Evolutionary conservation across 1,139 yeast genomes (phyloP).

Genomic region (Saccharomyces hybrid): DNA sequence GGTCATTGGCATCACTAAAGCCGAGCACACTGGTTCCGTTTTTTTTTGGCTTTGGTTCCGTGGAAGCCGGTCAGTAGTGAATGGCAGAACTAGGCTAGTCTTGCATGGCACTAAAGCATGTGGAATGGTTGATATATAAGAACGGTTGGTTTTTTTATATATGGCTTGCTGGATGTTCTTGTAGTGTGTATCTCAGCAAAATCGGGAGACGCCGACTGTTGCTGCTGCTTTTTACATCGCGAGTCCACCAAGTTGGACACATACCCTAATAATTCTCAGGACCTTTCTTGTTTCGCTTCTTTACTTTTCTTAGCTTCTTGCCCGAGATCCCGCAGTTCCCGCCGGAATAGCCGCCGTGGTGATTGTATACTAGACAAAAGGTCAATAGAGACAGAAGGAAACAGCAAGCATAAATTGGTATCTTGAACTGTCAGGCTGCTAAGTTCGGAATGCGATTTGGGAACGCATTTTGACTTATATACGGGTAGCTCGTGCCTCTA

Average conservation of each 20-base stretch:
- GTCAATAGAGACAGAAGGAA: background rate
- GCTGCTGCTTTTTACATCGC: background rate
- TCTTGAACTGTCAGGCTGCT: background rate
- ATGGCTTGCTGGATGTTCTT: background rate
- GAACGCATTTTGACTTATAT: too few relatives aligned
- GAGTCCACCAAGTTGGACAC: background rate
- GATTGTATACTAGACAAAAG: background rate
- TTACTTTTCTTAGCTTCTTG: background rate
- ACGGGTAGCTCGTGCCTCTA: too few relatives aligned
- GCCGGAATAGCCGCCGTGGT: background rate
- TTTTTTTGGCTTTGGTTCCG: background rate
- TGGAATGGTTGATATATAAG: background rate
- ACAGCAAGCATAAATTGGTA: background rate
- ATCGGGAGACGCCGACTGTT: background rate
- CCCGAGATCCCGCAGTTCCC: background rate
- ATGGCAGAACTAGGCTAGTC: background rate
- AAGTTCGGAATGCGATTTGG: too few relatives aligned
- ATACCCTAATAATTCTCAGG: background rate
- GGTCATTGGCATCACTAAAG: background rate
- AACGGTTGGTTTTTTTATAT: background rate
- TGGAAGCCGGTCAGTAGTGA: background rate
- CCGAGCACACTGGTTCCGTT: background rate
- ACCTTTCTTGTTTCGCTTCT: background rate
- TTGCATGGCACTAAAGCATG: background rate
- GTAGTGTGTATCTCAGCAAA: background rate